phyloP scores from a whole-genome alignment of 352 stramenopile genomes.

The Phytophthora cactorum region DNA sequence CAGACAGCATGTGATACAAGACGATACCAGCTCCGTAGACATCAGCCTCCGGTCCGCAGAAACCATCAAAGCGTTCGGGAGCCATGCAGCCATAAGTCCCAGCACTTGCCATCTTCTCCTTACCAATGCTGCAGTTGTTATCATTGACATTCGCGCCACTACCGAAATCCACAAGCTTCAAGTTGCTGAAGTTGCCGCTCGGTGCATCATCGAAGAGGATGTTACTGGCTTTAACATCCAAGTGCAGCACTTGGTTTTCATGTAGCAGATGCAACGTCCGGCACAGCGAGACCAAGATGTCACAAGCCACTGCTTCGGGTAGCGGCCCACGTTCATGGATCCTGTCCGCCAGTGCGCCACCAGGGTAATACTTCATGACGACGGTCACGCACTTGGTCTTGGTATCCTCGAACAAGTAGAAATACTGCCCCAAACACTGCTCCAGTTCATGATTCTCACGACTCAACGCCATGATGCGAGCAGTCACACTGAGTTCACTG shows the following conservation, averaged over 20 bases:
- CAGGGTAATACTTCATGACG: conserved; percentile 68
- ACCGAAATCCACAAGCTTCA: conserved; percentile 79
- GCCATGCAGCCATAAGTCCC: conserved; percentile 75
- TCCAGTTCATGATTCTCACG: conserved; percentile 35
- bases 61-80: conserved; percentile 62
- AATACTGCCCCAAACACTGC: conserved; percentile 57
- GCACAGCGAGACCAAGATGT: conserved; percentile 54
- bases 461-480: conserved; percentile 39
- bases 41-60: conserved; percentile 54
- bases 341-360: conserved; percentile 58
- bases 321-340: conserved; percentile 44
- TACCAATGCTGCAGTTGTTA: conserved; percentile 1
- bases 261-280: conserved; percentile 56
- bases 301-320: conserved; percentile 40
- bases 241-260: conserved; percentile 56
- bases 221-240: conserved; percentile 74
- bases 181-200: conserved; percentile 42
- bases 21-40: conserved; percentile 71
- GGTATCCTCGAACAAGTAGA: conserved; percentile 65
- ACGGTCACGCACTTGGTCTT: conserved; percentile 57
- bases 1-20: conserved; percentile 67
- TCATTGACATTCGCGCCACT: conserved; percentile 37
- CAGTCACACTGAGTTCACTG: conserved; percentile 54
- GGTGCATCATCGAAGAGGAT: conserved; percentile 62
- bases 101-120: conserved; percentile 21